Evolutionary conservation across 495 filamentous ascomycete genomes (phyloP).

Genomic region (Talaromyces nanjingensis): DNA sequence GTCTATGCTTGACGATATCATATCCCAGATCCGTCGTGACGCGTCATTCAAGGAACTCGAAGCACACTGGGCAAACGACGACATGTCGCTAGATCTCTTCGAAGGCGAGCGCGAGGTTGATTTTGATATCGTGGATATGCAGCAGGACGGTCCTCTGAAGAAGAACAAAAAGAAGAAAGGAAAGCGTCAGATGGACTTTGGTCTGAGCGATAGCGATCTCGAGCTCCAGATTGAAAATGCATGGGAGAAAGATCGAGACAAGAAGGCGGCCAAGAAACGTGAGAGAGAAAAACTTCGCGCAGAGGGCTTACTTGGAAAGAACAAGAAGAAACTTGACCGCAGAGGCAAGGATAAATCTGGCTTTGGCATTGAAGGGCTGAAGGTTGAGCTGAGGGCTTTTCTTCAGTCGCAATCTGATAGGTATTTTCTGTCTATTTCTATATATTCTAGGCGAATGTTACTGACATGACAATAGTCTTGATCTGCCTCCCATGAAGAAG

Average conservation of each 20-base stretch:
- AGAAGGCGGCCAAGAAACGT: slow-evolving; percentile 74
- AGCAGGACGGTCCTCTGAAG: slow-evolving; percentile 48
- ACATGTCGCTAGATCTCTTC: slow-evolving; percentile 56
- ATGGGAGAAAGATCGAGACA: slow-evolving; percentile 73
- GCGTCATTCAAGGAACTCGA: not conserved
- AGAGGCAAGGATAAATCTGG: slow-evolving; percentile 66
- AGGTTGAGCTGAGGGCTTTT: slow-evolving; percentile 64
- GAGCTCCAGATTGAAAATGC: slow-evolving; percentile 49
- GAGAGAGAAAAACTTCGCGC: slow-evolving; percentile 72
- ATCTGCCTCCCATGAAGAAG: slow-evolving; percentile 81
- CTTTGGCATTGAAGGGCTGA: slow-evolving; percentile 64
- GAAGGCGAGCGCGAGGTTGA: slow-evolving; percentile 58
- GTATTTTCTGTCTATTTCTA: slow-evolving; percentile 37
- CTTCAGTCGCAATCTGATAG: slow-evolving; percentile 54
- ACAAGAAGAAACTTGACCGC: slow-evolving; percentile 54
- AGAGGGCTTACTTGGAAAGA: slow-evolving; percentile 70
- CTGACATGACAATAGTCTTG: slow-evolving; percentile 46
- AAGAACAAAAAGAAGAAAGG: slow-evolving; percentile 51
- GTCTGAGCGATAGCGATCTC: slow-evolving; percentile 70
- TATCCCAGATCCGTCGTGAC: not conserved
- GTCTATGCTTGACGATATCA: slow-evolving; percentile 1
- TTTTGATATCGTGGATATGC: slow-evolving; percentile 79
- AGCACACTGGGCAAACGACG: not conserved
- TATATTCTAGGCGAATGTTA: not conserved
- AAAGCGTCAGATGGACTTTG: slow-evolving; percentile 32